Percentiles rank a stretch among this genome's conserved stretches.
phyloP scores from a whole-genome alignment of 139 green algal species.

The Chlamydomonas sp. region DNA sequence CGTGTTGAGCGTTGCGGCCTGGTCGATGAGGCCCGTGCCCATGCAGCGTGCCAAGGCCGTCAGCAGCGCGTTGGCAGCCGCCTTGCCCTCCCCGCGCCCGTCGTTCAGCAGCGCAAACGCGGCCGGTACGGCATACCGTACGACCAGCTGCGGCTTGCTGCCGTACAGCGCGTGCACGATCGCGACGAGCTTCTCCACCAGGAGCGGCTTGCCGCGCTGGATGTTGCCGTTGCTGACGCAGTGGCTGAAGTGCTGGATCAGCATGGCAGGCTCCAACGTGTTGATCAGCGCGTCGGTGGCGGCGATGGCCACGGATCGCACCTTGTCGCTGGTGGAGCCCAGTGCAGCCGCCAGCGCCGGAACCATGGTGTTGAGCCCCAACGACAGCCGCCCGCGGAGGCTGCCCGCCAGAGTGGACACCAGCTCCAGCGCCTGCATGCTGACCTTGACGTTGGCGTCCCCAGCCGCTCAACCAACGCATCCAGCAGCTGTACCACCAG shows the following conservation, averaged over 20 bases:
- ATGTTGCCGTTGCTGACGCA: conserved; percentile 54
- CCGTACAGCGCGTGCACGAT: conserved; percentile 46
- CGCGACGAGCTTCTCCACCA: conserved; percentile 63
- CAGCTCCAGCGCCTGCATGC: conserved; percentile 49
- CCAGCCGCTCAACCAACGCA: conserved; percentile 38
- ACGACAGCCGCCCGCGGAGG: conserved; percentile 22
- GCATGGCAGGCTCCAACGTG: conserved; percentile 42
- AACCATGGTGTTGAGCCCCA: conserved; percentile 67
- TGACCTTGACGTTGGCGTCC: conserved; percentile 75
- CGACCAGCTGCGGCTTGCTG: conserved; percentile 51
- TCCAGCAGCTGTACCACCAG: conserved; percentile 42
- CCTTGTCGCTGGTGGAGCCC: conserved; percentile 66
- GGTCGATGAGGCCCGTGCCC: conserved; percentile 42
- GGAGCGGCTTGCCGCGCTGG: conserved; percentile 49
- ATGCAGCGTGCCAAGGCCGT: conserved; percentile 35
- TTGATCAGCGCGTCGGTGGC: conserved; percentile 53
- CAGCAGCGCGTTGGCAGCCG: conserved; percentile 38
- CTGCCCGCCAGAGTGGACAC: conserved; percentile 1
- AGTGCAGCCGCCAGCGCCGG: conserved; percentile 64
- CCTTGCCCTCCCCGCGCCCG: conserved; percentile 30
- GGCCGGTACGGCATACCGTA: conserved; percentile 46
- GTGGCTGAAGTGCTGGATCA: conserved; percentile 73
- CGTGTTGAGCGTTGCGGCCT: conserved; percentile 31
- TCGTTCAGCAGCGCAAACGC: conserved; percentile 42
- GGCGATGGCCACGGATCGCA: conserved; percentile 40